Evolutionary conservation across 192 early-diverging fungal species (phyloP), one percentile per base, ranked within the genome.

Genomic region (Backusella circina): DNA sequence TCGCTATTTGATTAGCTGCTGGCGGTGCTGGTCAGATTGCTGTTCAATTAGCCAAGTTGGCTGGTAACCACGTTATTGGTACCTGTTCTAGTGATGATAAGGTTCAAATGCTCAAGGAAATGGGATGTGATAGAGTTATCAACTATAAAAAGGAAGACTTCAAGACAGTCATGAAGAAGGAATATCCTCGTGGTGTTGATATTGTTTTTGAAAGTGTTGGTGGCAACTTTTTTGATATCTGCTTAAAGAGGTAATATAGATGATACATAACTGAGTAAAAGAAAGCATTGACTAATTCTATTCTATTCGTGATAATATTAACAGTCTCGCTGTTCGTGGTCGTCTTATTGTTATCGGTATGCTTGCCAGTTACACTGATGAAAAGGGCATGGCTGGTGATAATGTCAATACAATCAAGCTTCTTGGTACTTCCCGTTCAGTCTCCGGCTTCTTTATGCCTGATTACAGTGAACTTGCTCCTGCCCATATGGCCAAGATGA

Each of bases 21-120:
- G 89, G 89, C 21, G 89, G 87, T 36, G 84, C 89, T 28, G 89
- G 89, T 47, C 87, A 90, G 75, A 84, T 88, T 44, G 89, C 89
- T 12, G 87, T 88, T 16, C 89, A 90, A 81, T 72, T 90, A 8
- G 89, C 89, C 26, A 88, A 88, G 76, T 57, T 78, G 35, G 87
- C 87, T 13, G 88, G 88, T n/a, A 82, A 86, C 77, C 78, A 79
- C 15, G 89, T 90, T 9, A 88, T 88, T 75, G 89, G 89, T 65
- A 90, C 89, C 18, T 88, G 87, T 72, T 86, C 84, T 36, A 77
- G 75, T 65, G 86, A 83, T 61, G 79, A 71, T 0, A 90, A 90
- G 70, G 89, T 76, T 15, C 79, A 47, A 13, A 83, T 85, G 76
- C 80, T 90, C 26, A 87, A 84, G 73, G 61, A 35, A 15, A 71